phyloP scores from a whole-genome alignment of 192 early-diverging fungal genomes.

The Coemansia sp. region DNA sequence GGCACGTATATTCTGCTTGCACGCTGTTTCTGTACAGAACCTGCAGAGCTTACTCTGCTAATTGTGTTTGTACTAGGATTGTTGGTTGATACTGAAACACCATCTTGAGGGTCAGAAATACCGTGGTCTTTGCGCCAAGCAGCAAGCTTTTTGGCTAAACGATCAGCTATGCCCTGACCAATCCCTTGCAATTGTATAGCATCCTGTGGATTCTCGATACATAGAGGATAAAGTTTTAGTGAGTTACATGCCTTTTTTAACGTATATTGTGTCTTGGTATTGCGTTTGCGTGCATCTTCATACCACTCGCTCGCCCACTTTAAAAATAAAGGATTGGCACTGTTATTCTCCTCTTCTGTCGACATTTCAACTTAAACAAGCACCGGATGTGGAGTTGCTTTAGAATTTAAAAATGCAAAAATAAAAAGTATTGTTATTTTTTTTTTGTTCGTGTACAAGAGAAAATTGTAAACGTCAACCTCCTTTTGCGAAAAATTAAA shows the following conservation, averaged over 20 bases:
- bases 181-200: conserved; percentile 64
- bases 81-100: background rate
- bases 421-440: background rate
- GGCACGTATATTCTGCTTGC: conserved; percentile 65
- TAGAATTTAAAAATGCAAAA: background rate
- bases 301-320: conserved; percentile 73
- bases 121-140: conserved; percentile 60
- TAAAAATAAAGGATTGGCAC: conserved; percentile 68
- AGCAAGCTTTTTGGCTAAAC: conserved; percentile 57
- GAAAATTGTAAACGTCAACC: background rate
- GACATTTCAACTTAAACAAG: conserved; percentile 7
- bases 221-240: conserved; percentile 59
- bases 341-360: conserved; percentile 27
- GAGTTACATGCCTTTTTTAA: conserved; percentile 66
- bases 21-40: conserved; percentile 4
- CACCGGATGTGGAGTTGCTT: background rate
- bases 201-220: conserved; percentile 61
- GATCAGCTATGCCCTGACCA: conserved; percentile 57
- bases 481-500: too few relatives aligned
- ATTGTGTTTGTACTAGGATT: background rate
- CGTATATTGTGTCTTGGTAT: conserved; percentile 57
- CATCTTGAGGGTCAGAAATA: conserved; percentile 8
- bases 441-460: conserved; percentile 6
- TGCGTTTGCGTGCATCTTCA: conserved; percentile 52
- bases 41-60: background rate